phyloP scores from a whole-genome alignment of 139 green algal species.

The Chlamydomonas incerta region DNA sequence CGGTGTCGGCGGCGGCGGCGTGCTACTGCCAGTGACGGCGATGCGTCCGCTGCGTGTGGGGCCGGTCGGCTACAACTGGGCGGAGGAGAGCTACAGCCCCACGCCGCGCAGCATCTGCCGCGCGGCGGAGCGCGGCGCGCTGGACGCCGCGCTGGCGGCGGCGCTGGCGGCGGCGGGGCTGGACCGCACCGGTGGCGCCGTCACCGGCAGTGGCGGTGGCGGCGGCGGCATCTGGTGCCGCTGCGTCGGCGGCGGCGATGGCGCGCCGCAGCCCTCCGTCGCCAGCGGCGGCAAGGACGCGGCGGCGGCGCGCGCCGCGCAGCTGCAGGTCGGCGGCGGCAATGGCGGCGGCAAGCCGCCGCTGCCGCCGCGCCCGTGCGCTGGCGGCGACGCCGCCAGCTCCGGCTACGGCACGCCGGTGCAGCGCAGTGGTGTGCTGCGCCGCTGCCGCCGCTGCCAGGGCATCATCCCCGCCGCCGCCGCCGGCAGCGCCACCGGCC shows the following conservation, averaged over 20 bases:
- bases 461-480: background rate
- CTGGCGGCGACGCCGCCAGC: background rate
- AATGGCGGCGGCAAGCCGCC: too few species aligned
- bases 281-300: background rate
- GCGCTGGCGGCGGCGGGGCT: background rate
- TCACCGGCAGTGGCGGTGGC: background rate
- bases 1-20: background rate
- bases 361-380: background rate
- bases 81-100: conserved; percentile 31
- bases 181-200: too few species aligned
- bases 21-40: too few species aligned
- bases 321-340: too few species aligned
- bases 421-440: background rate
- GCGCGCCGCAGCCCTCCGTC: background rate
- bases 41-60: conserved; percentile 15
- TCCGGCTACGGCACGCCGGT: background rate
- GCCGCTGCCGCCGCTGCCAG: background rate
- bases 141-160: background rate
- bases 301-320: too few species aligned
- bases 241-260: background rate
- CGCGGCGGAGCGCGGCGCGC: background rate
- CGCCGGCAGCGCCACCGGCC: too few species aligned
- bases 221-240: conserved; percentile 19
- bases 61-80: conserved; percentile 5
- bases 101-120: conserved; percentile 2